A percentile compares a stretch with the other conserved stretches of the same genome.
Evolutionary conservation across 768 basidiomycete species (phyloP).

Genomic region (Suillus tomentosus): DNA sequence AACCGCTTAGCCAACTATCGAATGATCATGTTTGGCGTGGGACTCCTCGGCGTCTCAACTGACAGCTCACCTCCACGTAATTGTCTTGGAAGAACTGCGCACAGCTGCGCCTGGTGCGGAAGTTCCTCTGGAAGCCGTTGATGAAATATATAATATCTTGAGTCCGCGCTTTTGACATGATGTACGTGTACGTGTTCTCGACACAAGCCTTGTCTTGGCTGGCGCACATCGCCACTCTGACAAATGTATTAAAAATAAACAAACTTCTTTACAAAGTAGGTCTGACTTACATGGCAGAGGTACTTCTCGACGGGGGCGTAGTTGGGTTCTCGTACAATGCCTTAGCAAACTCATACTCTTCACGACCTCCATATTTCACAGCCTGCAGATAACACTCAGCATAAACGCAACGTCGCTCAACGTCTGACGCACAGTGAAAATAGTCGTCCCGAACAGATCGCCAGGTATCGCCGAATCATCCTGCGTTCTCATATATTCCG

Average conservation of each 20-base stretch:
- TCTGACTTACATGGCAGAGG: conserved; percentile 63
- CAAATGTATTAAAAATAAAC: conserved; percentile 7
- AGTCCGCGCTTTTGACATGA: conserved; percentile 53
- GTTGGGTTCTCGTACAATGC: conserved; percentile 69
- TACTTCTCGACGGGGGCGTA: conserved; percentile 67
- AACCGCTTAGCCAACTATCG: conserved; percentile 65
- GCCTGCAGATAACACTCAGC: conserved; percentile 42
- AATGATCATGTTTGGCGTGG: conserved; percentile 7
- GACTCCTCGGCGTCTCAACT: not conserved
- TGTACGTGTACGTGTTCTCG: conserved; percentile 62
- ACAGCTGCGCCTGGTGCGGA: conserved; percentile 51
- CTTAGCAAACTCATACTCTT: conserved; percentile 74
- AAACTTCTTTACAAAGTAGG: not conserved
- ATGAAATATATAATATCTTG: conserved; percentile 71
- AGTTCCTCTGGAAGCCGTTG: conserved; percentile 57
- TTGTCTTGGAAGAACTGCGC: conserved; percentile 69
- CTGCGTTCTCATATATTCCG: conserved; percentile 63
- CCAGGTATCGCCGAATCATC: conserved; percentile 80
- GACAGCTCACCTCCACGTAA: conserved; percentile 56
- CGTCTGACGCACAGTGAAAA: conserved; percentile 45
- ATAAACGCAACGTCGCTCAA: not conserved
- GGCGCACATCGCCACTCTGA: conserved; percentile 55
- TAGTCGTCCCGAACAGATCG: conserved; percentile 68
- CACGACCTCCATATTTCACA: conserved; percentile 69
- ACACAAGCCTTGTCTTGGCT: conserved; percentile 58